Evolutionary conservation across 2,329 filamentous ascomycete genomes (phyloP), one percentile per base, ranked within the genome.

Genomic region (Fusarium sp.): DNA sequence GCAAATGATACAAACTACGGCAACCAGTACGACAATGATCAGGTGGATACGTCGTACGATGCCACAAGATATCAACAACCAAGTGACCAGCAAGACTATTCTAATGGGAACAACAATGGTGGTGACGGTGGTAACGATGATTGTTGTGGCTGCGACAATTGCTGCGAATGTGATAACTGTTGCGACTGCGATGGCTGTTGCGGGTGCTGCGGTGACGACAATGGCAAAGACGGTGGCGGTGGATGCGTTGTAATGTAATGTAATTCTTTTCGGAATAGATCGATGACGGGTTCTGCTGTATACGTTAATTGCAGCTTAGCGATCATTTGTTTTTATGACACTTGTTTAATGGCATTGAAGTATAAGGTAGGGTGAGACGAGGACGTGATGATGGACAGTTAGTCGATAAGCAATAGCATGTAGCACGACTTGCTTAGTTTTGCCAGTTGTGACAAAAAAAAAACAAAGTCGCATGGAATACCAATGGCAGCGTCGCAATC

Each of bases 181-280:
- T 58, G 65, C 4, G 51, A 52, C 6, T 65, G 54, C 3, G 44
- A 69, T 3, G 18, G 24, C 7, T 56, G 66, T 5, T 63, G 66
- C 12, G 15, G 64, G 1, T 56, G 61, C 12, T 51, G 66, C 6
- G 70, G 41, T 17, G 31, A 44, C 5, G 59, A 39, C 9, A 20
- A 41, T 3, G 59, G 31, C 6, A 44, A 73, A 1, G 52, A 60
- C 7, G n/a, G 60, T 2, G 28, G 31, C 10, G 54, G 41, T 11
- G 70, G 70, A 2, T 73, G 70, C 20, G 59, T 73, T 18, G 31
- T 72, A 15, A 72, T 72, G 70, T 72, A 22, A 72, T 60, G 58
- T 60, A 14, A 20, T 7, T 10, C 18, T 10, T 22, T 0, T 38
- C 9, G 14, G 24, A 36, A 10, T 2, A 33, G 14, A 5, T 5